Evolutionary conservation across 306 rosid genomes (phyloP).

Genomic region (Castanospermum australe): DNA sequence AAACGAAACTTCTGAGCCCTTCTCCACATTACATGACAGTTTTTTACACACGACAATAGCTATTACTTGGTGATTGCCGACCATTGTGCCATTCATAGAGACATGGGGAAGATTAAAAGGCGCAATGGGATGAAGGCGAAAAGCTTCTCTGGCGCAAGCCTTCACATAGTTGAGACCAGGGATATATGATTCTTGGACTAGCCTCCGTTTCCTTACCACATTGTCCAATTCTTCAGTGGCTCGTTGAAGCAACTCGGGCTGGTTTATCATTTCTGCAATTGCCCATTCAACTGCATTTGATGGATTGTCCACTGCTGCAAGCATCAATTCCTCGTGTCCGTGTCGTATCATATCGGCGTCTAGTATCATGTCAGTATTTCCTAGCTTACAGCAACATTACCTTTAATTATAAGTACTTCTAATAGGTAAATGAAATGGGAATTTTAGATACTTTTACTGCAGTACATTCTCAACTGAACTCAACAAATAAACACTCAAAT

Average conservation of each 20-base stretch:
- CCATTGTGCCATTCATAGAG: conserved; percentile 3
- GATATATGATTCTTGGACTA: conserved; percentile 39
- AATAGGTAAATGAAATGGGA: too few species aligned
- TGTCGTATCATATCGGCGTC: too few species aligned
- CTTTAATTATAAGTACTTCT: too few species aligned
- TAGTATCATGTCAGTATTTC: too few species aligned
- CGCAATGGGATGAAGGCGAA: conserved; percentile 38
- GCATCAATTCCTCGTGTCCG: conserved; percentile 47
- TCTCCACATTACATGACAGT: background rate
- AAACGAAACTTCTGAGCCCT: background rate
- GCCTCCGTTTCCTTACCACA: conserved; percentile 36
- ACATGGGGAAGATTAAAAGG: conserved; percentile 33
- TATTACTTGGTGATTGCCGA: background rate
- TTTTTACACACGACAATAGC: background rate
- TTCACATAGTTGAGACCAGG: conserved; percentile 32
- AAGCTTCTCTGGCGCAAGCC: conserved; percentile 35
- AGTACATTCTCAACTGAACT: too few species aligned
- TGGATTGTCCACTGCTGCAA: conserved; percentile 44
- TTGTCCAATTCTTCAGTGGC: conserved; percentile 40
- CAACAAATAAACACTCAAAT: too few species aligned
- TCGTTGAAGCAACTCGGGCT: conserved; percentile 28
- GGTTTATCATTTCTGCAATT: conserved; percentile 48
- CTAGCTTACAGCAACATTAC: conserved; percentile 35
- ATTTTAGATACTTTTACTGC: too few species aligned
- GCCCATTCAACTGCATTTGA: conserved; percentile 50